Base-by-base conservation (phyloP, 176 grass and related monocot genomes). In the Triticum dicoccoides region DNA sequence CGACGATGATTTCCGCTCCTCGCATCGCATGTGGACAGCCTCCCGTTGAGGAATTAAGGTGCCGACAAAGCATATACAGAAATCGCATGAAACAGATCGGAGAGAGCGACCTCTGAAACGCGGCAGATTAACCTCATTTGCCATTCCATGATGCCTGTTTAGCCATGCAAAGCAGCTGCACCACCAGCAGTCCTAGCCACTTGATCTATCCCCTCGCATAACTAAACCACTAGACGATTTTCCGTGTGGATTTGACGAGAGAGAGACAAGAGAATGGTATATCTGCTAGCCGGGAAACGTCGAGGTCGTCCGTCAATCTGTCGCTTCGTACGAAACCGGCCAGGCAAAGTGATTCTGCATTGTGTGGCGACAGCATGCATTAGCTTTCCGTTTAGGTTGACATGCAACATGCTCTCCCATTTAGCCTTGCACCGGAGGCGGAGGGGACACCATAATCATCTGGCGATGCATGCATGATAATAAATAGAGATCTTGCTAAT, bases 31-130 rank as follows among this genome's bases (percentile, higher is more conserved):
- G 49, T 61, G 37, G 29, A 73, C 11, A 74, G 6, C 42, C 71
- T 58, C 38, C 79, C 86, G 45, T 37, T 37, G 11, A 73, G 21
- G 30, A 65, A 54, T 11, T 76, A 54, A 27, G 54, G 29, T 54
- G 33, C 79, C 64, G 86, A 42, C 86, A 76, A 39, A 76, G 78
- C 86, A 56, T 76, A 12, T 76, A 69, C 18, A 69, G 20, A 18
- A 41, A 56, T 64, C 29, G 38, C 87, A 64, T 76, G 69, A 1
- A 9, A 47, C 20, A 21, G 52, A 39, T 18, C n/a, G 69, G 39
- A 15, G 35, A 44, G 62, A 61, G 62, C 14, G 59, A 52, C 61
- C 20, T 34, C 66, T 6, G 23, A 49, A 27, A 49, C 71, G n/a
- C 51, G 14, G 11, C 71, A 14, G 23, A 29, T 49, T 47, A 27